Evolutionary conservation across 176 grass and related monocot species (phyloP).

Genomic region (Guadua angustifolia): DNA sequence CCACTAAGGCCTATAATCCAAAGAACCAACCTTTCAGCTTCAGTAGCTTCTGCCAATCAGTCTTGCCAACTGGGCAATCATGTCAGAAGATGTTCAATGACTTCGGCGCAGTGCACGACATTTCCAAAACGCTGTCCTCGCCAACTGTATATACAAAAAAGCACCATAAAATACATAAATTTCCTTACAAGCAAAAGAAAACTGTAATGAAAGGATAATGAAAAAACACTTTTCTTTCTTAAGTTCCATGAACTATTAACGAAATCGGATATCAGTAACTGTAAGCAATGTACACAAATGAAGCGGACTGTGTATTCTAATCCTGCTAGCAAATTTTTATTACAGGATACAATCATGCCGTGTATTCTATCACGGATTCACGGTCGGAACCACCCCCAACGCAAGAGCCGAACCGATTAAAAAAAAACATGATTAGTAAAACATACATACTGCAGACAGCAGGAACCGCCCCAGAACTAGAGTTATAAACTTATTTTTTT

Average conservation of each 20-base stretch:
- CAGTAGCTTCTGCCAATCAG: conserved; percentile 69
- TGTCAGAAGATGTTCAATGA: conserved; percentile 84
- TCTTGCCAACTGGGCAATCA: conserved; percentile 69
- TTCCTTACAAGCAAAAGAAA: not conserved
- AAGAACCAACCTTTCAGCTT: conserved; percentile 86
- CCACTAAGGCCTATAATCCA: conserved; percentile 94
- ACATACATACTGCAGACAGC: not conserved
- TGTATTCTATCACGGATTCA: not conserved
- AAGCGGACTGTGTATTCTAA: not conserved
- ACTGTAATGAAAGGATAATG: not conserved
- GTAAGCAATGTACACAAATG: not conserved
- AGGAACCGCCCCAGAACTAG: not conserved
- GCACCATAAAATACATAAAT: not conserved
- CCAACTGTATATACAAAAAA: conserved; percentile 19
- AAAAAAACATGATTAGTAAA: not conserved
- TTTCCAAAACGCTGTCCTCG: conserved; percentile 22
- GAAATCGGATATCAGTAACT: not conserved
- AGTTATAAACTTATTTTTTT: not conserved
- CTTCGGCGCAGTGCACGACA: conserved; percentile 54
- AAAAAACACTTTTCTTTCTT: not conserved
- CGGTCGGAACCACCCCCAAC: not conserved
- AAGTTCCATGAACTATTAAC: not conserved
- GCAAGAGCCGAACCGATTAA: not conserved
- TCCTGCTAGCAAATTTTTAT: not conserved
- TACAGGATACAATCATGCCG: not conserved